Base-by-base conservation (phyloP, 2,329 filamentous ascomycete species). In the Aspergillus oerlinghausenensis region DNA sequence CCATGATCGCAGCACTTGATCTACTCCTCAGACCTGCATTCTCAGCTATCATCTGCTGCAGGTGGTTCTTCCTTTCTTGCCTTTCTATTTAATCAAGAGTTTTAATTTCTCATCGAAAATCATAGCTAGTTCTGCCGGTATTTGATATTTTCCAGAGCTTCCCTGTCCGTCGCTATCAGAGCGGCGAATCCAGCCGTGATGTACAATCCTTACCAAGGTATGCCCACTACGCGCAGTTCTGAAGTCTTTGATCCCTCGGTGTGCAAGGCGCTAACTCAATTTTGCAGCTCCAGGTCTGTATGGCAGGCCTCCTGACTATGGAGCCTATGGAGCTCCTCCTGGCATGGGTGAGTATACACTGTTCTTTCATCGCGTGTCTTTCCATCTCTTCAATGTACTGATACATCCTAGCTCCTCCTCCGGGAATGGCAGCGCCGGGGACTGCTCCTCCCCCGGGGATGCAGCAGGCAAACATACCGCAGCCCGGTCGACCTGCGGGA, bases 391-490 rank as follows among this genome's bases (percentile, higher is more conserved):
- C 40, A 61, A 60, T 52, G 21, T 19, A 47, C 64, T 69, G 45
- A 64, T 60, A 55, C 45, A 29, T 29, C 61, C 19, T 60, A 90
- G 88, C 84, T 74, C 83, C 88, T 75, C 88, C 89, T 70, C 89
- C 89, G 79, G 89, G 88, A 78, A 89, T 91, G 84, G 83, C 88
- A 68, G 77, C 80, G 72, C 92, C 92, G 67, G 92, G 91, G 71
- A 90, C 92, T 73, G 86, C 84, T 72, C 85, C 87, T 69, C 86
- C 89, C 63, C 88, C 89, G 57, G 90, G 89, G 74, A 84, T 93
- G 75, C 87, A 88, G 71, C 88, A 88, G 79, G 81, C 85, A 70
- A 89, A 84, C 74, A 81, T 82, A 71, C 82, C 87, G 67, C 88
- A 90, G 79, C 84, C 89, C 78, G 89, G 87, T 78, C 87, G 89